These are phyloP conservation scores for Aspergillus sp. DNA, from an alignment of 2,329 filamentous ascomycete species.

Conservation along the genomic window DNA sequence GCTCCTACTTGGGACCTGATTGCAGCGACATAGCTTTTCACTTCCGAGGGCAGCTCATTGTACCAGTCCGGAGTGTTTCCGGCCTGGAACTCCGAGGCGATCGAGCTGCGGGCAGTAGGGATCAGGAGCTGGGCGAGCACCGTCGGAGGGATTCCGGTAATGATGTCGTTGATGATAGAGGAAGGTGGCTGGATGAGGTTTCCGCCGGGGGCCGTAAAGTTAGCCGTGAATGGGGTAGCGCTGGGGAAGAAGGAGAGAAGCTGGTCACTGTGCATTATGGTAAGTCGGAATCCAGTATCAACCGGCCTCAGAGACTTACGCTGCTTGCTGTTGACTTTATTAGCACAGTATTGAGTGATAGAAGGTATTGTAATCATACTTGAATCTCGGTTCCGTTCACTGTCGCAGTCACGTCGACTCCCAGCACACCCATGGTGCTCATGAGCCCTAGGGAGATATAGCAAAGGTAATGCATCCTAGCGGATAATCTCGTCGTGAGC, in stretches of 20 bases:
- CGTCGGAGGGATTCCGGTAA: slow-evolving; percentile 36
- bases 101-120: slow-evolving; percentile 32
- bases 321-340: neutral
- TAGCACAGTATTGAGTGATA: neutral
- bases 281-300: neutral
- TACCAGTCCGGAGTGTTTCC: slow-evolving; percentile 41
- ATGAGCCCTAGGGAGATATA: slow-evolving; percentile 2
- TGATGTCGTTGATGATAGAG: slow-evolving; percentile 35
- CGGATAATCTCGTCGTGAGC: neutral
- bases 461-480: slow-evolving; percentile 8
- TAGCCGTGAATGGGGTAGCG: slow-evolving; percentile 16
- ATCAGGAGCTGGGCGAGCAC: slow-evolving; percentile 37
- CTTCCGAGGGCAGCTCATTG: slow-evolving; percentile 32
- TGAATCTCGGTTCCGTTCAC: slow-evolving; percentile 11
- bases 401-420: slow-evolving; percentile 1
- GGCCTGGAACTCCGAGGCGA: slow-evolving; percentile 37
- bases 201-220: slow-evolving; percentile 12
- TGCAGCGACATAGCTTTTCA: slow-evolving; percentile 38
- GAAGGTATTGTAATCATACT: neutral
- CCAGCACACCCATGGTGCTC: neutral
- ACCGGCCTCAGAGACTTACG: neutral
- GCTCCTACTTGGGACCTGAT: slow-evolving; percentile 35
- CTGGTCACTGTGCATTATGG: slow-evolving; percentile 1
- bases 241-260: slow-evolving; percentile 14
- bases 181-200: slow-evolving; percentile 31